A percentile compares a stretch with the other conserved stretches of the same genome.
Conservation (phyloP, 306 rosid genomes). For the Prunus kanzakura region DNA sequence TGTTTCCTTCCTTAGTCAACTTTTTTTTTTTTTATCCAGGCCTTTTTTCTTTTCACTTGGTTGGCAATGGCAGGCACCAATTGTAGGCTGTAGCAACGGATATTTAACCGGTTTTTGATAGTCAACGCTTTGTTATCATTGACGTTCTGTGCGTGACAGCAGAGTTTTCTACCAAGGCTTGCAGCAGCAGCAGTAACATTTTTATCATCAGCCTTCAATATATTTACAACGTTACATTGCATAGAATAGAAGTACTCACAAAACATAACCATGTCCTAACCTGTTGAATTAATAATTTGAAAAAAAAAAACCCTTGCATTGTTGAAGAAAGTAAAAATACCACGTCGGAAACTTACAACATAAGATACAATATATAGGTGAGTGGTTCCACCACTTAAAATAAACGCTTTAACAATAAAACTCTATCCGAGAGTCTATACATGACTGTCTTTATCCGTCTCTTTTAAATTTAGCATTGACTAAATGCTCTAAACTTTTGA, state of each 20-base stretch:
- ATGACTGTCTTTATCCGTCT: no score
- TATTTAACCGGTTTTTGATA: background rate
- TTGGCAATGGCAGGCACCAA: background rate
- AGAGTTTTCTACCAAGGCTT: background rate
- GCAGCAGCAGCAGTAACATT: background rate
- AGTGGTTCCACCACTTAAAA: no score
- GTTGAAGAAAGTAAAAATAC: no score
- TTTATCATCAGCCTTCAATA: background rate
- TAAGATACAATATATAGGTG: no score
- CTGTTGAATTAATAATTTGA: background rate
- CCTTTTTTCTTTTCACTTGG: background rate
- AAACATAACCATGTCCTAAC: background rate
- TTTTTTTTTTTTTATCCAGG: background rate
- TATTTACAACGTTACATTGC: background rate
- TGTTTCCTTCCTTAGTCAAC: background rate
- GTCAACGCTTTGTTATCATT: background rate
- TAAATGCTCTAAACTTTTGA: no score
- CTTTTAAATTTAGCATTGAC: no score
- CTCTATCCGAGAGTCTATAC: accelerated
- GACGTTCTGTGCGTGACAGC: background rate
- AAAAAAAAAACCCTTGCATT: no score
- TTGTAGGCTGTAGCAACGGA: background rate
- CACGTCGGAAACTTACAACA: no score
- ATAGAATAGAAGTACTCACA: background rate
- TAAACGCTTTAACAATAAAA: no score